Base-by-base conservation (phyloP, 805 yeast genomes). In the Clavispora carvajalis region DNA sequence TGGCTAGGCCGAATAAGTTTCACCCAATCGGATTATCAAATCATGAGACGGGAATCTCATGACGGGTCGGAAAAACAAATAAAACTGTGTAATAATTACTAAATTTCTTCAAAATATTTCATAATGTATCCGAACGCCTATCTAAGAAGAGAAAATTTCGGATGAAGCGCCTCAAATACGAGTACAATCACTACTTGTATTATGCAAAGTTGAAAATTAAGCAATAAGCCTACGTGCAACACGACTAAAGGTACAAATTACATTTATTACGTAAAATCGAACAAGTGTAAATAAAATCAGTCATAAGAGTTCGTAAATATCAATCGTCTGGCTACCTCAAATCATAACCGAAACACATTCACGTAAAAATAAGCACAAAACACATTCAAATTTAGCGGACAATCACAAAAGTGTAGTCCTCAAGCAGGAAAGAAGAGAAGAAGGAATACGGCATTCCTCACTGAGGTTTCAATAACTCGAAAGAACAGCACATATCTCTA, bases 381-480 rank as follows among this genome's bases (percentile, higher is more conserved):
- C 29, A n/a, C n/a, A n/a, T n/a, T n/a, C n/a, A n/a, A n/a, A n/a
- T n/a, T n/a, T n/a, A n/a, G n/a, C n/a, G n/a, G n/a, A n/a, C n/a
- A n/a, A n/a, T n/a, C n/a, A n/a, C n/a, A n/a, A n/a, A n/a, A n/a
- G n/a, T n/a, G n/a, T n/a, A n/a, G n/a, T n/a, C n/a, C n/a, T n/a
- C n/a, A n/a, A n/a, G n/a, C n/a, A n/a, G n/a, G n/a, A n/a, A n/a
- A n/a, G n/a, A n/a, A n/a, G n/a, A n/a, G n/a, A n/a, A n/a, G n/a
- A n/a, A n/a, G n/a, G n/a, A n/a, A n/a, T n/a, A n/a, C n/a, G n/a
- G n/a, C n/a, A n/a, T n/a, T 15, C 4, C 31, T 37, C 46, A 55
- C 36, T 57, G 58, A 5, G 89, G 88, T 56, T 82, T 82, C 38
- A 82, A 60, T 52, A 82, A 64, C 54, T 82, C 89, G 61, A 82